Percentiles rank a stretch among this genome's conserved stretches.
These are phyloP conservation scores for Colletotrichum navitas DNA, from an alignment of 2,329 filamentous ascomycete genomes.

Conservation along the genomic window DNA sequence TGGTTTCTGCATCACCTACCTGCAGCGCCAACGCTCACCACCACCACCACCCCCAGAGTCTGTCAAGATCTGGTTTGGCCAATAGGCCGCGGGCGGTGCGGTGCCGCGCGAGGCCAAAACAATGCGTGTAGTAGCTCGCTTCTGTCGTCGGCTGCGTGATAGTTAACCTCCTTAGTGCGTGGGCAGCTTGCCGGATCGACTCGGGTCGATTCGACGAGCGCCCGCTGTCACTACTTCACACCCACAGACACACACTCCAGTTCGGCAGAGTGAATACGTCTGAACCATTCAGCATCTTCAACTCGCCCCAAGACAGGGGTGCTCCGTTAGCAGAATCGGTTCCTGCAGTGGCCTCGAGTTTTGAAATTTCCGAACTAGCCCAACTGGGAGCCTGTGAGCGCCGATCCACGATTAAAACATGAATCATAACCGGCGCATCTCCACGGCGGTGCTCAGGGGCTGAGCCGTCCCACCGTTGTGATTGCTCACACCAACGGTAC, in stretches of 20 bases:
- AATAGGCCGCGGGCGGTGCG: constrained; percentile 20
- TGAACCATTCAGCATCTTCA: not conserved
- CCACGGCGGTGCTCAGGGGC: not conserved
- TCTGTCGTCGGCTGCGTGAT: constrained; percentile 3
- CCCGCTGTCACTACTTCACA: not conserved
- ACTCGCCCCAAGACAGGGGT: not conserved
- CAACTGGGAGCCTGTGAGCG: constrained; percentile 7
- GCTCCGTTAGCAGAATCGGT: not conserved
- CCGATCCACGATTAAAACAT: constrained; percentile 4
- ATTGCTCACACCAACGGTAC: not conserved
- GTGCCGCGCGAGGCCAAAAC: not conserved
- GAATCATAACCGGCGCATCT: not conserved
- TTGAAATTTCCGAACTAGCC: not conserved
- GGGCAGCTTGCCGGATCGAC: not conserved
- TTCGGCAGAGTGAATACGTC: not conserved
- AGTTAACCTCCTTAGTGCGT: constrained; percentile 23
- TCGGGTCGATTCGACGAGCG: not conserved
- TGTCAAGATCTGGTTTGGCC: constrained; percentile 27
- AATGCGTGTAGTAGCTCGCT: not conserved
- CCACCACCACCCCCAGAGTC: not conserved
- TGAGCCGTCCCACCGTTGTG: not conserved
- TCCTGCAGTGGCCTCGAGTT: constrained; percentile 5
- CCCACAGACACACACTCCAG: too few relatives aligned
- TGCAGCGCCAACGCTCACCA: not conserved
- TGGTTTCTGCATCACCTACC: constrained; percentile 35